These are phyloP conservation scores for Cudoniella acicularis DNA, from an alignment of 495 filamentous ascomycete species.

Conservation along the genomic window DNA sequence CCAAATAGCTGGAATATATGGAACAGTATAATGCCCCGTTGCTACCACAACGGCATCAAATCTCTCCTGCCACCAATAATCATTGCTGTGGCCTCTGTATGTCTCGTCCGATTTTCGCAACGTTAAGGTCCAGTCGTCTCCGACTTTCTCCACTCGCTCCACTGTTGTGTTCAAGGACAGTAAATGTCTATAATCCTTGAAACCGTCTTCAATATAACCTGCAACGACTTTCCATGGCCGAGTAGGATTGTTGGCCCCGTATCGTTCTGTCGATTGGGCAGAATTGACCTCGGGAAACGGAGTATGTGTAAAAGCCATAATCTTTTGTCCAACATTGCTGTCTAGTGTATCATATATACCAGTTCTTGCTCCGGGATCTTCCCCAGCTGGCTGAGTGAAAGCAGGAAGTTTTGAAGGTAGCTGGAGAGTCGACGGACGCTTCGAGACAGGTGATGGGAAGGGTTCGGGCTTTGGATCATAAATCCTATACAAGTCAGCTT, in stretches of 20 bases:
- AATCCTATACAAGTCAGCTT: neutral
- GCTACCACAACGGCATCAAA: slow-evolving; percentile 83
- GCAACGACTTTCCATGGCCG: slow-evolving; percentile 27
- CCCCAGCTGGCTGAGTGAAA: slow-evolving; percentile 31
- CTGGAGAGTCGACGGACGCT: slow-evolving; percentile 36
- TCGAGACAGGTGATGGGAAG: slow-evolving; percentile 22
- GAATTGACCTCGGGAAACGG: slow-evolving; percentile 30
- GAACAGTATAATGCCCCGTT: slow-evolving; percentile 72
- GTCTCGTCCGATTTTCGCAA: slow-evolving; percentile 22
- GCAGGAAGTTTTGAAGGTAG: slow-evolving; percentile 43
- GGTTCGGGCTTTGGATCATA: neutral
- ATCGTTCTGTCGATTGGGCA: slow-evolving; percentile 20
- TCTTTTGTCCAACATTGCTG: slow-evolving; percentile 31
- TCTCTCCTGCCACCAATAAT: slow-evolving; percentile 41
- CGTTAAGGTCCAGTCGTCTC: slow-evolving; percentile 31
- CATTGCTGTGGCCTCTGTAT: slow-evolving; percentile 12
- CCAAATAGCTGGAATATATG: slow-evolving; percentile 59
- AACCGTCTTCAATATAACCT: slow-evolving; percentile 26
- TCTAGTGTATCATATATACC: slow-evolving; percentile 37
- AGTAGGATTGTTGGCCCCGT: slow-evolving; percentile 31
- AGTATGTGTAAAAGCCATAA: slow-evolving; percentile 37
- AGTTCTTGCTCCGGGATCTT: slow-evolving; percentile 42
- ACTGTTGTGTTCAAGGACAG: slow-evolving; percentile 34
- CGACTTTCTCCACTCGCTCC: slow-evolving; percentile 29
- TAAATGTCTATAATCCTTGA: slow-evolving; percentile 27